These are phyloP conservation scores for Trebouxia sp. DNA, from an alignment of 139 green algal species.

Conservation along the genomic window DNA sequence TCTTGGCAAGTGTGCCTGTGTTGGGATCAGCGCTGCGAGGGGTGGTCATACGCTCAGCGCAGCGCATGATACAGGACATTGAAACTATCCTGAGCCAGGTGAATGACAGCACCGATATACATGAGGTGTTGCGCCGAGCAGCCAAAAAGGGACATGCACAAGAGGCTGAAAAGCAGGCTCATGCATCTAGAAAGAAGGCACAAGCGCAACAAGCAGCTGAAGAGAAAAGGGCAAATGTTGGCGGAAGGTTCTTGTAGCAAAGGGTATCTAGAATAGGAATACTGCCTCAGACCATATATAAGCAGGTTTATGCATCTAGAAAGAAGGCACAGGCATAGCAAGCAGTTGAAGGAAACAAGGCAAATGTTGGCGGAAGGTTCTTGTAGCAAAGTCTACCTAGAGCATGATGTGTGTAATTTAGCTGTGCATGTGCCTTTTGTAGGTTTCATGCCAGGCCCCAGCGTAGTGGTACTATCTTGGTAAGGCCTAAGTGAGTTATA, in stretches of 20 bases:
- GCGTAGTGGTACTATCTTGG: too few relatives aligned
- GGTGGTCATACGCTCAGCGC: slow-evolving; percentile 28
- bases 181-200: neutral
- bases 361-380: neutral
- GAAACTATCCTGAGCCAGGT: neutral
- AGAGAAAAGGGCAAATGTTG: neutral
- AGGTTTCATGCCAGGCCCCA: too few relatives aligned
- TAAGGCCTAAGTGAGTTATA: too few relatives aligned
- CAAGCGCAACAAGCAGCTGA: slow-evolving; percentile 1
- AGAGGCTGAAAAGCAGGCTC: neutral
- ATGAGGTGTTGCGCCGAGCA: neutral
- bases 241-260: neutral
- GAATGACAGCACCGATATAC: slow-evolving; percentile 10
- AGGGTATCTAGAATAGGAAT: too few relatives aligned
- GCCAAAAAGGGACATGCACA: slow-evolving; percentile 2
- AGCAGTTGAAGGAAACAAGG: neutral
- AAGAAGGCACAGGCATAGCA: neutral
- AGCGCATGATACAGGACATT: slow-evolving; percentile 35
- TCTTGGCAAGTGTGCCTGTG: slow-evolving; percentile 30
- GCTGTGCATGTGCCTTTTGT: too few relatives aligned
- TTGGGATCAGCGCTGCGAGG: slow-evolving; percentile 30
- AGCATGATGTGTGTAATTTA: too few relatives aligned
- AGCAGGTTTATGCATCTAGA: neutral
- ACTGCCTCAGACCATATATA: too few relatives aligned
- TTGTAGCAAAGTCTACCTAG: neutral